Conservation (phyloP, 108 stramenopile genomes). For the Skeletonema costatum region DNA sequence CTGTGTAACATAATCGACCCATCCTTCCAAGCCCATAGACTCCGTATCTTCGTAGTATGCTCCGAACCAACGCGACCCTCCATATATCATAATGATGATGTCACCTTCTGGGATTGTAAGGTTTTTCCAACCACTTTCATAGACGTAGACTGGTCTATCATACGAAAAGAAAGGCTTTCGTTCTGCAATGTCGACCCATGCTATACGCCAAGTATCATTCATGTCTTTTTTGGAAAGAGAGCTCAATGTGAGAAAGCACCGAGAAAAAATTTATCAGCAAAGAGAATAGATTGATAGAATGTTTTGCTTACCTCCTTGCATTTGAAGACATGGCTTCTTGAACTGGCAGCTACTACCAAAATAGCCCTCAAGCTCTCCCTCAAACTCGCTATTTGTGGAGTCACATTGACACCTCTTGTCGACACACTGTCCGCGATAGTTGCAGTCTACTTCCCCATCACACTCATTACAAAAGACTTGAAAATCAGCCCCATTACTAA, state of each 20-base stretch:
- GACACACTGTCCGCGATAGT: constrained; percentile 6
- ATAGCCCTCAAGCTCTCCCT: constrained; percentile 6
- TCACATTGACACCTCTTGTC: constrained; percentile 4
- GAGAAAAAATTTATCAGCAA: neutral
- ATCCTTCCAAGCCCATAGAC: neutral
- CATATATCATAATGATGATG: constrained; percentile 6
- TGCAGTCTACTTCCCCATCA: constrained; percentile 6
- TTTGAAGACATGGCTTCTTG: constrained; percentile 19
- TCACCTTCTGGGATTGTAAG: neutral
- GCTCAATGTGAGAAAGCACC: neutral
- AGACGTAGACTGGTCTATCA: constrained; percentile 15
- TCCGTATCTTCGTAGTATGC: neutral
- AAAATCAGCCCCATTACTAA: neutral
- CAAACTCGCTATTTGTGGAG: neutral
- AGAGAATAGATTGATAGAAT: neutral
- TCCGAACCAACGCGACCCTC: constrained; percentile 25
- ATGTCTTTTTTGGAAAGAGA: neutral
- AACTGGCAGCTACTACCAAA: constrained; percentile 25
- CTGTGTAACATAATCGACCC: neutral
- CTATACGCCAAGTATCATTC: neutral
- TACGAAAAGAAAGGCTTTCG: neutral
- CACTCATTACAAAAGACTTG: constrained; percentile 3
- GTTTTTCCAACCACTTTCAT: constrained; percentile 7
- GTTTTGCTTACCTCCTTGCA: constrained; percentile 11
- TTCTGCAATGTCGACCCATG: neutral